A percentile compares a stretch with the other conserved stretches of the same genome.
These are phyloP conservation scores for Globisporangium middletonii DNA, from an alignment of 352 stramenopile species.

Conservation along the genomic window DNA sequence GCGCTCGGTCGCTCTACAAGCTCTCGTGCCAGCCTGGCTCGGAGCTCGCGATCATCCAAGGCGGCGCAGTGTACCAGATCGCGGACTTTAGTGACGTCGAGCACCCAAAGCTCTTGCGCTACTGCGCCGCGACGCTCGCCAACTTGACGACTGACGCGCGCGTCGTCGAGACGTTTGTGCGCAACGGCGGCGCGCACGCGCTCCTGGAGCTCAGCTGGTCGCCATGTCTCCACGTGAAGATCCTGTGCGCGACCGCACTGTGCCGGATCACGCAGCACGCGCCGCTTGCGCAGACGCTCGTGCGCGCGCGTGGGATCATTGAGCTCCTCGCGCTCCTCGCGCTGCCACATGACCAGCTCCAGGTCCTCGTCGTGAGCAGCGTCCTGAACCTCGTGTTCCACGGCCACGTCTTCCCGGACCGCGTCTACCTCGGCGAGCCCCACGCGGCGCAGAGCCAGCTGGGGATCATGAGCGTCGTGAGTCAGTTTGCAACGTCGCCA, in stretches of 20 bases:
- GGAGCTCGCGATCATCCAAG: constrained; percentile 55
- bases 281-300: constrained; percentile 26
- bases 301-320: constrained; percentile 39
- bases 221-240: constrained; percentile 56
- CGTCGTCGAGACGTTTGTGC: constrained; percentile 44
- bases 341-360: constrained; percentile 43
- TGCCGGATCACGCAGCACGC: constrained; percentile 44
- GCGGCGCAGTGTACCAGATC: constrained; percentile 59
- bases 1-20: constrained; percentile 74
- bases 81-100: constrained; percentile 69
- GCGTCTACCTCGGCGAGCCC: constrained; percentile 65
- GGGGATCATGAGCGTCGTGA: constrained; percentile 59
- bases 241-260: constrained; percentile 56
- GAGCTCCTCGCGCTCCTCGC: constrained; percentile 70
- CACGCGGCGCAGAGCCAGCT: constrained; percentile 63
- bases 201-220: constrained; percentile 71
- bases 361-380: constrained; percentile 53
- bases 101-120: constrained; percentile 41
- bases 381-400: constrained; percentile 70
- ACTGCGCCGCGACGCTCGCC: constrained; percentile 52
- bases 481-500: constrained; percentile 28
- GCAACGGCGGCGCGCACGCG: constrained; percentile 43
- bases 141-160: constrained; percentile 50
- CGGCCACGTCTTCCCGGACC: constrained; percentile 58
- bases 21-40: constrained; percentile 52